Conservation (phyloP, 1,284 basidiomycete species). For the Phylloboletellus chloephorus region DNA sequence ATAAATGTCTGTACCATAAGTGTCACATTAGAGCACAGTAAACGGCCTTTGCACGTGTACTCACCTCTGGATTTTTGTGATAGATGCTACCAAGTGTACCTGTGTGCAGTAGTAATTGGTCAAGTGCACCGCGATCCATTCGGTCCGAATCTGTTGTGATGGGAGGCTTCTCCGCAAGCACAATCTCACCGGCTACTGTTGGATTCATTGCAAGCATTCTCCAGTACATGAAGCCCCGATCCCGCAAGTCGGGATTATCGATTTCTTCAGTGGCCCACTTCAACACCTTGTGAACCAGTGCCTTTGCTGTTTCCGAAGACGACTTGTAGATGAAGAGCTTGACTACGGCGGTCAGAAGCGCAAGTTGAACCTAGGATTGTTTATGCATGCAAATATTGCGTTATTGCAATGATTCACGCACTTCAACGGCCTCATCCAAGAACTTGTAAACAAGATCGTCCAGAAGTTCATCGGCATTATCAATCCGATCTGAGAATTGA, state of each 20-base stretch:
- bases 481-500: constrained; percentile 94
- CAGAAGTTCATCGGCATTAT: constrained; percentile 92
- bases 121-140: constrained; percentile 93
- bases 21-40: constrained; percentile 13
- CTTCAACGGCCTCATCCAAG: constrained; percentile 90
- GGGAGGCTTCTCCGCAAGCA: constrained; percentile 90
- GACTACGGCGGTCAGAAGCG: constrained; percentile 90
- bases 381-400: background rate
- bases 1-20: constrained; percentile 69
- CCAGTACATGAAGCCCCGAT: constrained; percentile 99
- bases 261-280: constrained; percentile 98
- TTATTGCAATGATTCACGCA: constrained; percentile 31
- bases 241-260: constrained; percentile 94
- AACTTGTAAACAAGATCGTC: constrained; percentile 91
- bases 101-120: constrained; percentile 80
- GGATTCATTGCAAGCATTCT: constrained; percentile 93
- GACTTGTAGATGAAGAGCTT: constrained; percentile 96
- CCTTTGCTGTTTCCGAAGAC: constrained; percentile 78
- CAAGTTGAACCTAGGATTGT: constrained; percentile 79
- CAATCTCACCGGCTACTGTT: constrained; percentile 81
- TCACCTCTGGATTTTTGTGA: constrained; percentile 83
- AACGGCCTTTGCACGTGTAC: constrained; percentile 16
- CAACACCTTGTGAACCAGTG: constrained; percentile 90
- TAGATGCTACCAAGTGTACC: constrained; percentile 83
- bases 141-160: constrained; percentile 98